These are phyloP conservation scores for Cylindrotheca closterium DNA, from an alignment of 108 stramenopile species.

Conservation along the genomic window DNA sequence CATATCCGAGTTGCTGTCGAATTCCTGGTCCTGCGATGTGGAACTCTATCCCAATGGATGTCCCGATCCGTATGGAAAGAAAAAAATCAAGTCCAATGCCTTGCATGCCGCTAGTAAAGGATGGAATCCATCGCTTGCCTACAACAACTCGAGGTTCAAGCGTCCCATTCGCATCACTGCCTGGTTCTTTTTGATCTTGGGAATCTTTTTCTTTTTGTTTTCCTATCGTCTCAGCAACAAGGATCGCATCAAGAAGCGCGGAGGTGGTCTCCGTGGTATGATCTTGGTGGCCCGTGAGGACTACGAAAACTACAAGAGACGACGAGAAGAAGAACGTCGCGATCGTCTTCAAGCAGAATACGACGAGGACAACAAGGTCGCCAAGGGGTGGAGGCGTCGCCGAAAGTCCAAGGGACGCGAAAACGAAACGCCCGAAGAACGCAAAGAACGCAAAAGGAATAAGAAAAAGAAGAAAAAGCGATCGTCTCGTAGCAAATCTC, in stretches of 20 bases:
- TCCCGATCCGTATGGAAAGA: conserved; percentile 55
- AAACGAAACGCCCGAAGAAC: not conserved
- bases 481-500: not conserved
- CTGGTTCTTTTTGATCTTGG: conserved; percentile 13
- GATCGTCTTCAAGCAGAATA: not conserved
- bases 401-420: conserved; percentile 6
- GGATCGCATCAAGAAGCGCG: conserved; percentile 8
- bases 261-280: conserved; percentile 22
- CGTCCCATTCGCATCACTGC: conserved; percentile 16
- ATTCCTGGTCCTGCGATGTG: conserved; percentile 45
- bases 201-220: conserved; percentile 14
- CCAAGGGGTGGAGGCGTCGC: conserved; percentile 5
- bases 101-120: conserved; percentile 14
- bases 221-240: conserved; percentile 27
- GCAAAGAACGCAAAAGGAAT: not conserved
- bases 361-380: conserved; percentile 1
- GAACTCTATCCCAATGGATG: conserved; percentile 46
- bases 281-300: conserved; percentile 14
- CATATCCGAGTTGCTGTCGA: conserved; percentile 11
- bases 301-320: conserved; percentile 7
- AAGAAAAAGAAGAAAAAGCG: conserved; percentile 15
- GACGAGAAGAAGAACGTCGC: conserved; percentile 3
- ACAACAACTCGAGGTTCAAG: conserved; percentile 24
- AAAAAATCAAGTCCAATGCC: conserved; percentile 18
- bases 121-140: conserved; percentile 15